A percentile compares a stretch with the other conserved stretches of the same genome.
These are phyloP conservation scores for Cystobasidium pallidum DNA, from an alignment of 1,284 basidiomycete species.

Conservation along the genomic window DNA sequence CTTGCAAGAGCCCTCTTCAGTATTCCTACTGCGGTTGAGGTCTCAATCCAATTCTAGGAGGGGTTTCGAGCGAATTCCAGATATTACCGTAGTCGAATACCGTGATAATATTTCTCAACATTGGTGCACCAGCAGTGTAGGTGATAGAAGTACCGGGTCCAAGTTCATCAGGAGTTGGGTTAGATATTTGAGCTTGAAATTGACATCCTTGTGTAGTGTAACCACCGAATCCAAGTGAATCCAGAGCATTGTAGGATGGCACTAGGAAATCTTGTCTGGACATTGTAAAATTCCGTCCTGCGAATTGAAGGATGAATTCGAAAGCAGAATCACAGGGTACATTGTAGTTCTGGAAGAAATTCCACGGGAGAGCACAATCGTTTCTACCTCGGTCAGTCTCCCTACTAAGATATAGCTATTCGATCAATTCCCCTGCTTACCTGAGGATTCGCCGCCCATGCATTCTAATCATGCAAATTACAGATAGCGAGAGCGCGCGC, in stretches of 20 bases:
- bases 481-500: too few relatives aligned
- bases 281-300: slow-evolving; percentile 38
- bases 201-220: slow-evolving; percentile 35
- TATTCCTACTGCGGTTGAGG: neutral
- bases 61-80: slow-evolving; percentile 19
- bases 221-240: slow-evolving; percentile 28
- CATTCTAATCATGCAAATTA: too few relatives aligned
- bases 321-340: slow-evolving; percentile 32
- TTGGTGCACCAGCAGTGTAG: slow-evolving; percentile 30
- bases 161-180: slow-evolving; percentile 28
- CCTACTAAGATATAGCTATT: neutral
- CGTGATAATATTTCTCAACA: slow-evolving; percentile 31
- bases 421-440: neutral
- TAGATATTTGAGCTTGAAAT: slow-evolving; percentile 34
- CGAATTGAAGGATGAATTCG: slow-evolving; percentile 25
- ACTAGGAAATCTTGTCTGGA: slow-evolving; percentile 29
- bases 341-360: slow-evolving; percentile 15
- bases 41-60: slow-evolving; percentile 34
- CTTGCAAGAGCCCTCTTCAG: too few relatives aligned
- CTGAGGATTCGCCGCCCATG: slow-evolving; percentile 34
- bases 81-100: slow-evolving; percentile 42
- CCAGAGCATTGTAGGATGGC: slow-evolving; percentile 27
- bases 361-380: neutral
- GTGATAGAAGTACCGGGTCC: slow-evolving; percentile 41
- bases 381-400: neutral